Evolutionary conservation across 2,329 filamentous ascomycete genomes (phyloP), one percentile per base, ranked within the genome.

Genomic region (Dothistroma pini): DNA sequence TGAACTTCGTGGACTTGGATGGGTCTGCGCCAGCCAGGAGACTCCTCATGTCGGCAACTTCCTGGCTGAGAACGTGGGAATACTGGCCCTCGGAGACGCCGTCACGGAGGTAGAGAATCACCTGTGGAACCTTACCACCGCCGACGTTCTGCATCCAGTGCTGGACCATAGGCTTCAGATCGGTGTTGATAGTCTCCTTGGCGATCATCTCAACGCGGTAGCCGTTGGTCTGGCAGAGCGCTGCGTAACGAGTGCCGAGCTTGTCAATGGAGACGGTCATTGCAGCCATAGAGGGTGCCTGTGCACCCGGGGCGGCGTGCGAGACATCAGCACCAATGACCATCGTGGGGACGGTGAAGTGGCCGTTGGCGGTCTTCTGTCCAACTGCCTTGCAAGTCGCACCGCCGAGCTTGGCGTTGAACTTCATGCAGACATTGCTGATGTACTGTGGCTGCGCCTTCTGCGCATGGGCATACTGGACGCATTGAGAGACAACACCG

Each of bases 401-500:
- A 6, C 95, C 95, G 14, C 95, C 95, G 2, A 99, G 83, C 79
- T 99, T 99, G 3, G 91, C 89, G 69, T 99, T 97, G 66, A 99
- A 86, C 79, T 99, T 99, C 91, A 99, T 95, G 65, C 87, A 84
- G 0, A 99, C 91, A 64, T 99, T 99, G 0, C 90, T 95, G 70
- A 90, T 89, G 76, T 97, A 97, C 70, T 99, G 95, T 0, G 83
- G 83, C 22, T 89, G 85, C 16, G 84, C 85, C 72, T 88, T 89
- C 41, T 78, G 69, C 0, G 93, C 89, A 61, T 96, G 89, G 0
- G 78, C 77, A 2, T 81, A 79, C 66, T 92, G 87, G n/a, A 97
- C 72, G 64, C 93, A 89, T 73, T 97, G 95, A 0, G 91, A 91
- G 0, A 91, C 81, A 14, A 93, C 83, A n/a, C 89, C 92, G 66